These are phyloP conservation scores for Boletus edulis DNA, from an alignment of 768 basidiomycete genomes.

Conservation along the genomic window DNA sequence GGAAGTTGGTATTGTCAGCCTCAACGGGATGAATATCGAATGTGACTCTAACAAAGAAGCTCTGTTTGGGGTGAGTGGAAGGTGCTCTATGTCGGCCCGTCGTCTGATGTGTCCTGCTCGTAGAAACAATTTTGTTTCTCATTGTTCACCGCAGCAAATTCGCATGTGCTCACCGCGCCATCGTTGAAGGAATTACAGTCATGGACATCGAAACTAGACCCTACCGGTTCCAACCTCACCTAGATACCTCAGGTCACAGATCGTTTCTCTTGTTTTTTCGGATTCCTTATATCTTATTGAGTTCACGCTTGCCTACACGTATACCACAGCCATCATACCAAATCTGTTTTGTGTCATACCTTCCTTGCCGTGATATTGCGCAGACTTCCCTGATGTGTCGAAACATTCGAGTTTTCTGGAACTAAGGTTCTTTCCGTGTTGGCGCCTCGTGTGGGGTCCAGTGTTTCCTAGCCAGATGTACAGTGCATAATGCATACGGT, in stretches of 20 bases:
- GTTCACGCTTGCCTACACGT: constrained; percentile 19
- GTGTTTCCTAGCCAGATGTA: too few species aligned
- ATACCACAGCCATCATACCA: constrained; percentile 27
- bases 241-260: constrained; percentile 21
- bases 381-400: neutral
- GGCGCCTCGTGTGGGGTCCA: neutral
- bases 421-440: neutral
- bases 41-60: constrained; percentile 83
- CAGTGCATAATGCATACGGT: neutral
- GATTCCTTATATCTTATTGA: constrained; percentile 19
- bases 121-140: constrained; percentile 88
- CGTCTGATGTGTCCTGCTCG: constrained; percentile 3
- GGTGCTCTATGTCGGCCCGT: neutral
- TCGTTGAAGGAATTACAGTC: constrained; percentile 78
- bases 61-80: constrained; percentile 71
- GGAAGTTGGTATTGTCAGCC: constrained; percentile 79
- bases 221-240: constrained; percentile 60
- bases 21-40: constrained; percentile 82
- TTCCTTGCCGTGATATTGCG: neutral
- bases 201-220: constrained; percentile 85
- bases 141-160: constrained; percentile 89
- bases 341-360: constrained; percentile 10
- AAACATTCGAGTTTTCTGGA: neutral
- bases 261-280: neutral
- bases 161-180: constrained; percentile 83